Evolutionary conservation across 306 rosid species (phyloP).

Genomic region (Acacia acuminata): DNA sequence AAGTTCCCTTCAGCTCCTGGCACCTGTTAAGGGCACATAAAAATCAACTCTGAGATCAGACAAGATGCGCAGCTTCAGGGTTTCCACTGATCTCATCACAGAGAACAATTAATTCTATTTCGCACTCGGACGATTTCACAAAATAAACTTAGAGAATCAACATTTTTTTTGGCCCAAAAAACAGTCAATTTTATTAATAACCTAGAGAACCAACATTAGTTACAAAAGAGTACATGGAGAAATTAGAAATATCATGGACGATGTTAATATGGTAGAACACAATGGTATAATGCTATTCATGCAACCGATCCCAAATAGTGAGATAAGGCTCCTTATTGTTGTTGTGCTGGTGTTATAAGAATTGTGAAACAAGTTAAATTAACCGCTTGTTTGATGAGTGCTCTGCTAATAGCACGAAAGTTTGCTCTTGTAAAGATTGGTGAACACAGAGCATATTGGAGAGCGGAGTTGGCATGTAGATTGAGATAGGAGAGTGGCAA

Average conservation of each 20-base stretch:
- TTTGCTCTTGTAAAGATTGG: neutral
- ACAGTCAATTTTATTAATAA: too few species aligned
- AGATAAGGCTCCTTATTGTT: neutral
- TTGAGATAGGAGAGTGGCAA: too few species aligned
- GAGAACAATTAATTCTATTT: neutral
- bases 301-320: neutral
- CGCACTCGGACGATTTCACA: neutral
- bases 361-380: neutral
- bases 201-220: neutral
- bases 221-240: neutral
- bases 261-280: neutral
- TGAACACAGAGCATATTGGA: too few species aligned
- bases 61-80: neutral
- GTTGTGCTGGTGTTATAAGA: neutral
- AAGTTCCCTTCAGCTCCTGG: slow-evolving; percentile 97
- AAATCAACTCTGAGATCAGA: slow-evolving; percentile 1
- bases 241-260: neutral
- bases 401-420: neutral
- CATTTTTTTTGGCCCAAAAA: too few species aligned
- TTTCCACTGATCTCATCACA: neutral
- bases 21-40: slow-evolving; percentile 55
- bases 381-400: neutral
- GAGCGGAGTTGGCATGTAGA: too few species aligned
- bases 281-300: neutral
- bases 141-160: neutral